A percentile compares a stretch with the other conserved stretches of the same genome.
Evolutionary conservation across 345 rosid species (phyloP).

Genomic region (Atalantia buxifolia): DNA sequence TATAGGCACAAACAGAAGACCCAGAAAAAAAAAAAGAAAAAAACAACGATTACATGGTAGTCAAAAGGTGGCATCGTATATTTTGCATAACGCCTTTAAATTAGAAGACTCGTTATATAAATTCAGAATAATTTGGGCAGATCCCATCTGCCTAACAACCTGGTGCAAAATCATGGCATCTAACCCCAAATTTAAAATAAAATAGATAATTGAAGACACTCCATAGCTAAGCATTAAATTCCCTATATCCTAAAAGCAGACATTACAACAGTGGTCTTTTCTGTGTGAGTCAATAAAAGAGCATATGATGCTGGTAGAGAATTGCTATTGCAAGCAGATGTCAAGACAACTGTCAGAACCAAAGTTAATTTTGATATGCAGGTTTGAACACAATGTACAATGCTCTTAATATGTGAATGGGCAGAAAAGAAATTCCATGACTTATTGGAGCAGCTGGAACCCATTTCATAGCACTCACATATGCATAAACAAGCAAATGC

Average conservation of each 20-base stretch:
- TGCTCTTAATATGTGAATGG: too few species aligned
- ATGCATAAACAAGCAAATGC: neutral
- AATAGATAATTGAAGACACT: too few species aligned
- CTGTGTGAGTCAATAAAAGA: neutral
- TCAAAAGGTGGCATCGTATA: neutral
- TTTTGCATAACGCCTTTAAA: neutral
- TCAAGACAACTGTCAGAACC: neutral
- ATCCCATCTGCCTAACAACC: neutral
- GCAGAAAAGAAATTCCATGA: neutral
- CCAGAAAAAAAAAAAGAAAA: neutral
- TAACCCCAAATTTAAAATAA: neutral
- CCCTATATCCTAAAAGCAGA: neutral
- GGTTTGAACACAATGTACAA: neutral
- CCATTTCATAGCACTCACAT: neutral
- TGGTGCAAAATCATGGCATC: neutral
- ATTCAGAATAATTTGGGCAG: neutral
- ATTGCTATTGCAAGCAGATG: neutral
- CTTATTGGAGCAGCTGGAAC: neutral
- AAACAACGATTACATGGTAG: neutral
- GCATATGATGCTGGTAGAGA: neutral
- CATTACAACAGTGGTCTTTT: neutral
- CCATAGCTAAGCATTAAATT: conserved; percentile 3
- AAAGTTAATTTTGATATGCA: neutral
- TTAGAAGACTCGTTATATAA: neutral
- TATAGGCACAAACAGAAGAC: neutral